Evolutionary conservation across 2,329 filamentous ascomycete species (phyloP), one percentile per base, ranked within the genome.

Genomic region (Trichoderma arundinaceum): DNA sequence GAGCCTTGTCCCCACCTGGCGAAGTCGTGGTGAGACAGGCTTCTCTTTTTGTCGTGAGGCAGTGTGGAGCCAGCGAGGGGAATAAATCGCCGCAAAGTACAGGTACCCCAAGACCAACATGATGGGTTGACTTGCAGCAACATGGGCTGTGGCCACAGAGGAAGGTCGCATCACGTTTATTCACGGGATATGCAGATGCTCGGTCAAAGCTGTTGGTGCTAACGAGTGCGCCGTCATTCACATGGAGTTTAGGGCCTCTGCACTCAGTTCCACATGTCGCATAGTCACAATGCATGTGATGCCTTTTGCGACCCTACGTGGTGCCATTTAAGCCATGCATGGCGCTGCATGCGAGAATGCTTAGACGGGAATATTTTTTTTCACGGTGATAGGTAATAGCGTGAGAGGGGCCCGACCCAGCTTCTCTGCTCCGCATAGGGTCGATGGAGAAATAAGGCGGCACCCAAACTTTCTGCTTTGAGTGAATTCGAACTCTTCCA

Each of bases 201-300:
- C 60, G 39, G 39, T 22, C 49, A 15, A 15, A 38, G n/a, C 32
- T 53, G 49, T 52, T 63, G 60, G 60, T 28, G 28, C 49, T 46
- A 46, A 62, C 28, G 49, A 54, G 35, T 5, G 35, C 39, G 32
- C 17, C 32, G 52, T 38, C 52, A n/a, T 46, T 62, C 59, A n/a
- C 41, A 32, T 52, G 22, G 13, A 52, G 48, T 7, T 62, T 44
- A 52, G 22, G 48, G 33, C 10, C 46, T 33, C 58, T 52, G 48
- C 48, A 44, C 38, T 62, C 28, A 33, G 44, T 1, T 63, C 49
- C 51, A 33, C 15, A 54, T 44, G 49, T 33, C 49, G 49, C 49
- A 59, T 58, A 60, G 63, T 53, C 38, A 60, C 59, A n/a, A 53
- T 56, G 64, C 64, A 66, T 63, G 64, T 66, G 64, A 66, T 66